Percentiles rank a stretch among this genome's conserved stretches.
Evolutionary conservation across 108 stramenopile species (phyloP).

Genomic region (Fistulifera pelliculosa): DNA sequence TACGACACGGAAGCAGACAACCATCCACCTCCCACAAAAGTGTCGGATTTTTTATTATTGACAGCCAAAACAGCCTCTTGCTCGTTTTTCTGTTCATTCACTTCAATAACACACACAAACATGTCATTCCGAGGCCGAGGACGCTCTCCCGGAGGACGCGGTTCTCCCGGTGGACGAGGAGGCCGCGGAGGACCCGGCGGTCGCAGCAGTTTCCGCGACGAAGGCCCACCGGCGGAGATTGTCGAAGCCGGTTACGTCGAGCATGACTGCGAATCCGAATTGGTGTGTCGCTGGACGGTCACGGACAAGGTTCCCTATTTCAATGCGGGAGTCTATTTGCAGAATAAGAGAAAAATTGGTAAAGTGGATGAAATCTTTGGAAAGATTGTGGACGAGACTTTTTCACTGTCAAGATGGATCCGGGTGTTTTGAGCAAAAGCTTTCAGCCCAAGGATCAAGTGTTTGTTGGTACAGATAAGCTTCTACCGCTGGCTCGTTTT

Average conservation of each 20-base stretch:
- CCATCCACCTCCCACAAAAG: too few relatives aligned
- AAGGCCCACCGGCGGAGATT: constrained; percentile 79
- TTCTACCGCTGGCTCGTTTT: constrained; percentile 86
- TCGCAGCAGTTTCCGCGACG: constrained; percentile 35
- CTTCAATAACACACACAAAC: neutral
- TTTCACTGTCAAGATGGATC: constrained; percentile 96
- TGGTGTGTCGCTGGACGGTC: constrained; percentile 68
- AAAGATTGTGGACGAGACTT: constrained; percentile 80
- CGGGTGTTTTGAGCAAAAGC: constrained; percentile 83
- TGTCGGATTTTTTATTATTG: too few relatives aligned
- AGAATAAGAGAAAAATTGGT: constrained; percentile 96
- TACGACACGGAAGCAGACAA: too few relatives aligned
- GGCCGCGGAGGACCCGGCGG: constrained; percentile 31
- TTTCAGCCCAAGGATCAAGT: constrained; percentile 86
- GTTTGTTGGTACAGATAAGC: constrained; percentile 89
- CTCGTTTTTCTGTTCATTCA: constrained; percentile 1
- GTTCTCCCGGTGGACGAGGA: constrained; percentile 47
- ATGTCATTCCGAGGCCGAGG: constrained; percentile 6
- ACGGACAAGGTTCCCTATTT: constrained; percentile 92
- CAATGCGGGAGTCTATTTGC: constrained; percentile 96
- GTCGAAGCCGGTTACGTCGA: constrained; percentile 67
- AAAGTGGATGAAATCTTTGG: constrained; percentile 98
- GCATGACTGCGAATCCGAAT: constrained; percentile 81
- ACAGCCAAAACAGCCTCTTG: too few relatives aligned
- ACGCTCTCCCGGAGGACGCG: constrained; percentile 25